Evolutionary conservation across 768 basidiomycete species (phyloP).

Genomic region (Gloeophyllum trabeum): DNA sequence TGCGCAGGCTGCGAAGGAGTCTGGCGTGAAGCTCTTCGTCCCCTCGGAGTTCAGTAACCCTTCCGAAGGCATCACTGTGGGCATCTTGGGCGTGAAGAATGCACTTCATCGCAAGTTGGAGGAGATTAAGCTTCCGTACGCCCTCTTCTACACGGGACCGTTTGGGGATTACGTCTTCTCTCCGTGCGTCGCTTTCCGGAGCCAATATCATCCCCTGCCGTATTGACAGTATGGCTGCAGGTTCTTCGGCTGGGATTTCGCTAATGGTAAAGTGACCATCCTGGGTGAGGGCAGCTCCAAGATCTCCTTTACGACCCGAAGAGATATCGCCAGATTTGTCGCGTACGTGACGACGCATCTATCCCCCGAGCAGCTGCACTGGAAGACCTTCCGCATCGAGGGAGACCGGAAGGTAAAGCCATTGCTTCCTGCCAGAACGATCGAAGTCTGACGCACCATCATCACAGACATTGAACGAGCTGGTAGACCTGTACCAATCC

Average conservation of each 20-base stretch:
- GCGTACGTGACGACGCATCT: slow-evolving; percentile 9
- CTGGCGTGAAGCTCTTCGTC: slow-evolving; percentile 18
- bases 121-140: slow-evolving; percentile 5
- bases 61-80: slow-evolving; percentile 5
- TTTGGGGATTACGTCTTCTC: slow-evolving; percentile 5
- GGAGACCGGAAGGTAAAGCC: slow-evolving; percentile 3
- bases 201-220: no score
- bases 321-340: slow-evolving; percentile 10
- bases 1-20: slow-evolving; percentile 12
- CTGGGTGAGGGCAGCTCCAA: slow-evolving; percentile 8
- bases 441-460: not conserved
- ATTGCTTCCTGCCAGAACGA: not conserved
- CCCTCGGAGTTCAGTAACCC: slow-evolving; percentile 18
- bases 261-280: slow-evolving; percentile 5
- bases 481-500: slow-evolving; percentile 8
- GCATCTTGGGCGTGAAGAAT: slow-evolving; percentile 3
- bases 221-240: not conserved
- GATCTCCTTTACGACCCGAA: slow-evolving; percentile 9
- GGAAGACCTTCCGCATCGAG: not conserved
- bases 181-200: slow-evolving; percentile 1
- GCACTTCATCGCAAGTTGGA: slow-evolving; percentile 3
- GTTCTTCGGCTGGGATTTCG: not conserved
- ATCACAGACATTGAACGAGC: slow-evolving; percentile 7
- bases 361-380: slow-evolving; percentile 7
- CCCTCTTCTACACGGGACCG: slow-evolving; percentile 9